Evolutionary conservation across 805 yeast genomes (phyloP).

Genomic region (Sugiyamaella mastotermitis): DNA sequence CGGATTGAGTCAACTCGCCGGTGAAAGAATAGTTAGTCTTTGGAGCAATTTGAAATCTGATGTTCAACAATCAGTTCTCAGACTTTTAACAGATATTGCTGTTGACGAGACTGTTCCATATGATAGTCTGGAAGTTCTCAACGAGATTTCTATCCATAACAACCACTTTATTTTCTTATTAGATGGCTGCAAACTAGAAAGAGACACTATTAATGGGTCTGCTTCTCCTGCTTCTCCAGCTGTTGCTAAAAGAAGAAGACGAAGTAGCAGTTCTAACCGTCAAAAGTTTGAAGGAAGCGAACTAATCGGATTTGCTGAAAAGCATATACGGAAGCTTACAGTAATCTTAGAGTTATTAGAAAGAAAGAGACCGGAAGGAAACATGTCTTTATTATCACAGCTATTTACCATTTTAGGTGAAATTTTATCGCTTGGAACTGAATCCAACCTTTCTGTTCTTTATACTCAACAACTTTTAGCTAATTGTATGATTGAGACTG

Average conservation of each 20-base stretch:
- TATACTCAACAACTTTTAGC: slow-evolving; percentile 90
- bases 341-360: slow-evolving; percentile 76
- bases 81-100: slow-evolving; percentile 53
- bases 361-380: slow-evolving; percentile 28
- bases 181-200: slow-evolving; percentile 51
- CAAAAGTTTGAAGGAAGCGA: slow-evolving; percentile 53
- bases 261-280: slow-evolving; percentile 60
- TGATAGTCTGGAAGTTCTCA: slow-evolving; percentile 44
- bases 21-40: slow-evolving; percentile 45
- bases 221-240: slow-evolving; percentile 21
- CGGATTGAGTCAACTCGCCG: slow-evolving; percentile 38
- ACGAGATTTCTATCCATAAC: slow-evolving; percentile 51
- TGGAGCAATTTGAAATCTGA: slow-evolving; percentile 53
- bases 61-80: slow-evolving; percentile 50
- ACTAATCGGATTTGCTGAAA: slow-evolving; percentile 67
- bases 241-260: slow-evolving; percentile 72
- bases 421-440: slow-evolving; percentile 62
- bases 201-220: slow-evolving; percentile 28
- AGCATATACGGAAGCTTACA: slow-evolving; percentile 72
- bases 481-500: slow-evolving; percentile 69
- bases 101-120: slow-evolving; percentile 34
- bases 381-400: slow-evolving; percentile 25
- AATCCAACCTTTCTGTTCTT: slow-evolving; percentile 84
- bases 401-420: slow-evolving; percentile 36
- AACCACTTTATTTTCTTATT: slow-evolving; percentile 55